Evolutionary conservation across 2,329 filamentous ascomycete genomes (phyloP).

Genomic region (Diatrype stigma): DNA sequence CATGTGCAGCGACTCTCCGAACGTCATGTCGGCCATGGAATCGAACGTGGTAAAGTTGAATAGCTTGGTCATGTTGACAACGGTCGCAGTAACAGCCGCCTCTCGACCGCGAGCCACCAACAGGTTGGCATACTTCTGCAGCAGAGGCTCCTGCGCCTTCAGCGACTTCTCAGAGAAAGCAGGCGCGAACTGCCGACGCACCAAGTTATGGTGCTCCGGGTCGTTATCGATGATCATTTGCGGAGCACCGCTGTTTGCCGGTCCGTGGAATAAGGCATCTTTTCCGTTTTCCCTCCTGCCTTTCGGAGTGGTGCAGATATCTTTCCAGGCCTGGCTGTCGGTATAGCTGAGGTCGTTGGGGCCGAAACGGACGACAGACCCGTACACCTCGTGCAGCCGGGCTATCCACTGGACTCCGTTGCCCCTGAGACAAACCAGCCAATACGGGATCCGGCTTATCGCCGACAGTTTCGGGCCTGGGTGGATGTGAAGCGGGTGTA

Average conservation of each 20-base stretch:
- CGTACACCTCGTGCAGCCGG: not conserved
- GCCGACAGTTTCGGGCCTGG: slow-evolving; percentile 17
- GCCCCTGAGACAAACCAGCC: slow-evolving; percentile 5
- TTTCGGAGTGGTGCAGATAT: not conserved
- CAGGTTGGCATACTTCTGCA: slow-evolving; percentile 4
- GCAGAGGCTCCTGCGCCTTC: slow-evolving; percentile 8
- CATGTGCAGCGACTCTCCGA: slow-evolving; percentile 7
- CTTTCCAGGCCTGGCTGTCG: slow-evolving; percentile 1
- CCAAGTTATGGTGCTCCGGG: not conserved
- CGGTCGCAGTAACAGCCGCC: not conserved
- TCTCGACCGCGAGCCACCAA: slow-evolving; percentile 4
- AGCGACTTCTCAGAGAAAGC: slow-evolving; percentile 8
- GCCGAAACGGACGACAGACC: slow-evolving; percentile 1
- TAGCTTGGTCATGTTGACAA: slow-evolving; percentile 4
- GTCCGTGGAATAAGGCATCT: not conserved
- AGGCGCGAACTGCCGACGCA: slow-evolving; percentile 3
- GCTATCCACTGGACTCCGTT: not conserved
- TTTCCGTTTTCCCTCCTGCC: slow-evolving; percentile 1
- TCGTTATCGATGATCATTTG: slow-evolving; percentile 5
- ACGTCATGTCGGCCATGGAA: slow-evolving; percentile 7
- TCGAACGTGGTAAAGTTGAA: slow-evolving; percentile 9
- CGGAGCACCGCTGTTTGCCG: not conserved
- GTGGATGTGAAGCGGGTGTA: slow-evolving; percentile 19
- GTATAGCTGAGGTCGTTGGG: slow-evolving; percentile 2
- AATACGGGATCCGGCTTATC: slow-evolving; percentile 20